Percentiles rank a stretch among this genome's conserved stretches.
Evolutionary conservation across 179 eudicot species (phyloP).

Genomic region (Nepenthes alata): DNA sequence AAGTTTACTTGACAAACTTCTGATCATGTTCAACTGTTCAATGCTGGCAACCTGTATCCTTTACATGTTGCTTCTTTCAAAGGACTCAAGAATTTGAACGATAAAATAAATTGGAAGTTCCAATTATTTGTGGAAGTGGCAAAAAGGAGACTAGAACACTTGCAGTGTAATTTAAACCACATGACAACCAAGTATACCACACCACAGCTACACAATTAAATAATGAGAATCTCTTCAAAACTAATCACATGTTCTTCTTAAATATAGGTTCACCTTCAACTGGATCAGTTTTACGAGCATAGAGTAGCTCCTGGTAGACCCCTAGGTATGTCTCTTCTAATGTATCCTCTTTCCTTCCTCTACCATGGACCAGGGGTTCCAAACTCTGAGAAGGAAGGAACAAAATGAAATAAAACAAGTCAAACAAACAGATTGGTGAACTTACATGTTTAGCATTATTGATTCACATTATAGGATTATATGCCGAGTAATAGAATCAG

Average conservation of each 20-base stretch:
- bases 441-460: too few species aligned
- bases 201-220: background rate
- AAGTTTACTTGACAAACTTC: too few species aligned
- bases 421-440: background rate
- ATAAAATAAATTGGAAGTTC: too few species aligned
- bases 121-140: too few species aligned
- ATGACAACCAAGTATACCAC: background rate
- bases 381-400: constrained; percentile 25
- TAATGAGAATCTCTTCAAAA: background rate
- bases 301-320: constrained; percentile 64
- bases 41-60: too few species aligned
- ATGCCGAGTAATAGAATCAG: too few species aligned
- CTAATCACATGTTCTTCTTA: background rate
- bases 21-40: too few species aligned
- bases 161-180: background rate
- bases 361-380: constrained; percentile 80
- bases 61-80: too few species aligned
- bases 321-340: constrained; percentile 81
- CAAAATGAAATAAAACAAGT: constrained; percentile 5
- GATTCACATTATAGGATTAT: too few species aligned
- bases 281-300: constrained; percentile 83
- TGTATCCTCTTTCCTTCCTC: constrained; percentile 71
- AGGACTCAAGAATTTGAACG: too few species aligned
- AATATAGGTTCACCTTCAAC: constrained; percentile 48
- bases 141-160: background rate